Conservation (phyloP, 441 rosid species). For the Euphorbia schlechtendalii region DNA sequence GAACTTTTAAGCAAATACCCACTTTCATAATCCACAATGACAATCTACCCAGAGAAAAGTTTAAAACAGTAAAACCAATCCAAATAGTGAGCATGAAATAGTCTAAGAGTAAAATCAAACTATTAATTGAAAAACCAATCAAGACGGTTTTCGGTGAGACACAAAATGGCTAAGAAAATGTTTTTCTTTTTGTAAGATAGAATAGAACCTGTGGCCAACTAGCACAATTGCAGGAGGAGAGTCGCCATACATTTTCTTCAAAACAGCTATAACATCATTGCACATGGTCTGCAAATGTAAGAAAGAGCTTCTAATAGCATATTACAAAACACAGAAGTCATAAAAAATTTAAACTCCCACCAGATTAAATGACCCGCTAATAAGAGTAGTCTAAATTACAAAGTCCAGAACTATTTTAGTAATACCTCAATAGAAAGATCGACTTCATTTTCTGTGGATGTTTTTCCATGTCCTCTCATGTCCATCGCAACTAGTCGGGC, state of each 20-base stretch:
- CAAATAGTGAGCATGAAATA: background rate
- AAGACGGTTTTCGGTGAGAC: background rate
- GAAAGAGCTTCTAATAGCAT: background rate
- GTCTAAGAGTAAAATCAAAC: background rate
- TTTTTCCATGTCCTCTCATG: conserved; percentile 93
- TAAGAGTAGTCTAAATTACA: too few species aligned
- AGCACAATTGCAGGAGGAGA: conserved; percentile 89
- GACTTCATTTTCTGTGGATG: conserved; percentile 70
- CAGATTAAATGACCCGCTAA: background rate
- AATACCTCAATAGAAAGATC: conserved; percentile 81
- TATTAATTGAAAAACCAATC: background rate
- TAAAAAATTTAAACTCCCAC: conserved; percentile 1
- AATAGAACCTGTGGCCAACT: conserved; percentile 87
- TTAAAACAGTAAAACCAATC: background rate
- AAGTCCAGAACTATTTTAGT: too few species aligned
- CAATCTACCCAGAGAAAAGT: background rate
- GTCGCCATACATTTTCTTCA: conserved; percentile 83
- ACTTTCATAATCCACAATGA: background rate
- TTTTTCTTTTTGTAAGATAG: conserved; percentile 13
- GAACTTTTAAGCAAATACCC: background rate
- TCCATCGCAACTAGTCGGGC: conserved; percentile 86
- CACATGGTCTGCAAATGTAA: conserved; percentile 72
- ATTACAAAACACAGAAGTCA: background rate
- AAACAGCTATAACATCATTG: conserved; percentile 69
- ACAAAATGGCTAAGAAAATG: background rate